These are phyloP conservation scores for Kokia cookei DNA, from an alignment of 441 rosid genomes.

Conservation along the genomic window DNA sequence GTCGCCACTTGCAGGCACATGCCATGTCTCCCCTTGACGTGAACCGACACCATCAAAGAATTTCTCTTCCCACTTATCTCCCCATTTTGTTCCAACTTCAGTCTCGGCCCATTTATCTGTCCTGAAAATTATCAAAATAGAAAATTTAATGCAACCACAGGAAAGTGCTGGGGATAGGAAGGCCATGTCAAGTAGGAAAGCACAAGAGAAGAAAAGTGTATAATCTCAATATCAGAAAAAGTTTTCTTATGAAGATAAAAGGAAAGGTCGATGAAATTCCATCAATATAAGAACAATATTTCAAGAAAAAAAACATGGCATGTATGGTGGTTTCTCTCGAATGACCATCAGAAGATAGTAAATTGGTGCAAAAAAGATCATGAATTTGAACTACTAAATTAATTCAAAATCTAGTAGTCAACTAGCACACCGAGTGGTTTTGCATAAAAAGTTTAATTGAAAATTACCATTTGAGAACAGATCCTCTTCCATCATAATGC, in stretches of 20 bases:
- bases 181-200: not conserved
- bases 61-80: constrained; percentile 99
- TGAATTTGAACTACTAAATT: not conserved
- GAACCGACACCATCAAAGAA: constrained; percentile 92
- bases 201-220: not conserved
- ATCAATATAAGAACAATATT: not conserved
- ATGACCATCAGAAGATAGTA: not conserved
- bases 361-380: not conserved
- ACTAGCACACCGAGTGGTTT: not conserved
- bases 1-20: constrained; percentile 72
- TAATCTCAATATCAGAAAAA: not conserved
- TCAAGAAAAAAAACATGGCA: not conserved
- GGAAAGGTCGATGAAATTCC: not conserved
- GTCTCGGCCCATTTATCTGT: constrained; percentile 99
- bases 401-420: not conserved
- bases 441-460: constrained; percentile 2
- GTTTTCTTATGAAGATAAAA: not conserved
- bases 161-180: not conserved
- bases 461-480: constrained; percentile 87
- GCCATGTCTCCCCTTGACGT: constrained; percentile 99
- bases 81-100: constrained; percentile 94
- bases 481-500: constrained; percentile 94
- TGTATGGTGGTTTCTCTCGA: not conserved
- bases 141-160: constrained; percentile 1
- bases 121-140: constrained; percentile 49